These are phyloP conservation scores for Zymoseptoria ardabiliae DNA, from an alignment of 2,329 filamentous ascomycete genomes.

Conservation along the genomic window DNA sequence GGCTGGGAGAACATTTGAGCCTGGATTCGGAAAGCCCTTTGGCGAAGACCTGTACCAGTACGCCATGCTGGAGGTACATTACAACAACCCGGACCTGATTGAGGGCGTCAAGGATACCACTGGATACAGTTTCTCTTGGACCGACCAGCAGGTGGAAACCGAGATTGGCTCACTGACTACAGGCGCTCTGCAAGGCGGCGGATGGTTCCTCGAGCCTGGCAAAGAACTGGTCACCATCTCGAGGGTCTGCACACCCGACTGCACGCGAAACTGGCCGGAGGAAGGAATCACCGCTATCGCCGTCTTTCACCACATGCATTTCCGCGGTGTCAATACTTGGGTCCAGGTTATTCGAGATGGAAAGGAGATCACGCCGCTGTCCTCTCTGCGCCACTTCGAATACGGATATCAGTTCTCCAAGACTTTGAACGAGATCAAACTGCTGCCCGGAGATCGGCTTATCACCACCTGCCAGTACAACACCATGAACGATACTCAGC, in stretches of 20 bases:
- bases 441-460: conserved; percentile 14
- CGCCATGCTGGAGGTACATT: conserved; percentile 15
- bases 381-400: conserved; percentile 12
- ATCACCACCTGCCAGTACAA: conserved; percentile 17
- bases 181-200: conserved; percentile 11
- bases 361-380: conserved; percentile 12
- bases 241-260: conserved; percentile 16
- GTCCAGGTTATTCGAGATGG: conserved; percentile 16
- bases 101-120: conserved; percentile 11
- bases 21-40: conserved; percentile 15
- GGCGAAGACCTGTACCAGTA: conserved; percentile 12
- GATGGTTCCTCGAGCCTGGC: conserved; percentile 15
- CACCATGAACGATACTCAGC: conserved; percentile 13
- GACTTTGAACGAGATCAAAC: conserved; percentile 9
- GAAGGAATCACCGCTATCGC: conserved; percentile 15
- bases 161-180: conserved; percentile 15
- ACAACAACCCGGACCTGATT: conserved; percentile 13
- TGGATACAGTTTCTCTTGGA: conserved; percentile 10
- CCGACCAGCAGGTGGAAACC: conserved; percentile 10
- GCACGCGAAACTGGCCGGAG: conserved; percentile 11
- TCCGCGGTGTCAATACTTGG: conserved; percentile 9
- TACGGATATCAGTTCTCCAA: conserved; percentile 18
- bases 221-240: conserved; percentile 9
- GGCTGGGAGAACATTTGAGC: conserved; percentile 14
- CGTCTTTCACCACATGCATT: conserved; percentile 18